These are phyloP conservation scores for Pseudocercospora vitis DNA, from an alignment of 2,329 filamentous ascomycete genomes.

Conservation along the genomic window DNA sequence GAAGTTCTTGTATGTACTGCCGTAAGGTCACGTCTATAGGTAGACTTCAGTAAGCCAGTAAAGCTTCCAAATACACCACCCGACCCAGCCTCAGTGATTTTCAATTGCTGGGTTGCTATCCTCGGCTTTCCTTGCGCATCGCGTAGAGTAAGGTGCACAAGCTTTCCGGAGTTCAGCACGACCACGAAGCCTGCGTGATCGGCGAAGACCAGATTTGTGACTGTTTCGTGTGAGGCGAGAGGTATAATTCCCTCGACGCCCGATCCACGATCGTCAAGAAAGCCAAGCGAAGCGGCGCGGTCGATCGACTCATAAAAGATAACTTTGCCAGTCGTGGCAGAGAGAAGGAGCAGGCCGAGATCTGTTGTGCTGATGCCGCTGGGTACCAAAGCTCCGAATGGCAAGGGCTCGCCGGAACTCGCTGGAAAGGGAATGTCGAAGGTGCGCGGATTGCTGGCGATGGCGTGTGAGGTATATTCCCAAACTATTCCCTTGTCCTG, in stretches of 20 bases:
- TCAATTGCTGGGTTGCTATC: slow-evolving; percentile 75
- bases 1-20: slow-evolving; percentile 75
- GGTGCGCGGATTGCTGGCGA: slow-evolving; percentile 72
- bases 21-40: slow-evolving; percentile 71
- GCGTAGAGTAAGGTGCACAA: slow-evolving; percentile 81
- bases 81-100: slow-evolving; percentile 56
- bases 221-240: slow-evolving; percentile 70
- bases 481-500: slow-evolving; percentile 82
- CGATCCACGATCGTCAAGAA: slow-evolving; percentile 77
- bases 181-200: slow-evolving; percentile 86
- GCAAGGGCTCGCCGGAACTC: slow-evolving; percentile 68
- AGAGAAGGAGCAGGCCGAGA: slow-evolving; percentile 81
- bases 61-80: slow-evolving; percentile 79
- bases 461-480: slow-evolving; percentile 70
- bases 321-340: slow-evolving; percentile 79
- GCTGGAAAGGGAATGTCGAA: slow-evolving; percentile 76
- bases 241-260: slow-evolving; percentile 76
- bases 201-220: slow-evolving; percentile 75
- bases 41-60: slow-evolving; percentile 70
- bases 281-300: slow-evolving; percentile 77
- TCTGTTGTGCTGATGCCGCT: slow-evolving; percentile 75
- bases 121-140: slow-evolving; percentile 83
- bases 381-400: slow-evolving; percentile 79
- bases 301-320: slow-evolving; percentile 96
- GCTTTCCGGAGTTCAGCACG: slow-evolving; percentile 77